Percentiles rank a stretch among this genome's conserved stretches.
Evolutionary conservation across 352 stramenopile species (phyloP).

Genomic region (Phytophthora colocasiae): DNA sequence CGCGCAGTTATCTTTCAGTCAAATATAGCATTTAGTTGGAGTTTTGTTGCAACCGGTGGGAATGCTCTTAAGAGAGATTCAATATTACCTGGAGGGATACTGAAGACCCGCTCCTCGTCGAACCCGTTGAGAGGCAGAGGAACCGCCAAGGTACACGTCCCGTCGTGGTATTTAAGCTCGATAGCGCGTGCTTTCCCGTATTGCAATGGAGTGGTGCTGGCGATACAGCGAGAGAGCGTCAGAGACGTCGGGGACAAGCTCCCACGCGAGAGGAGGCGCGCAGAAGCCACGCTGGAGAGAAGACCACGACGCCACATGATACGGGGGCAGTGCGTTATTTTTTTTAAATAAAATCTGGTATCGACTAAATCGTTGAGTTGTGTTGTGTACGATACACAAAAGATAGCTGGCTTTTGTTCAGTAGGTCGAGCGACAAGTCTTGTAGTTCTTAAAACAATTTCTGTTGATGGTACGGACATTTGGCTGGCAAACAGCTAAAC

Average conservation of each 20-base stretch:
- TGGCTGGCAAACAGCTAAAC: too few relatives aligned
- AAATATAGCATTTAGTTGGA: too few relatives aligned
- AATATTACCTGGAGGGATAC: conserved; percentile 60
- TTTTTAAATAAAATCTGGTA: background rate
- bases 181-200: conserved; percentile 50
- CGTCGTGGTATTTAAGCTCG: conserved; percentile 85
- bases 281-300: conserved; percentile 14
- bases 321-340: background rate
- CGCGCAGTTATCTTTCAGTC: too few relatives aligned
- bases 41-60: too few relatives aligned
- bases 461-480: too few relatives aligned
- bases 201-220: conserved; percentile 25
- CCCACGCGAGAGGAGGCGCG: conserved; percentile 9
- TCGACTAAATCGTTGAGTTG: conserved; percentile 16
- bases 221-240: conserved; percentile 14
- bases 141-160: conserved; percentile 75
- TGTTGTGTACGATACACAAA: background rate
- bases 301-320: conserved; percentile 27
- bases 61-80: too few relatives aligned
- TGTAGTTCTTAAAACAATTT: too few relatives aligned
- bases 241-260: background rate
- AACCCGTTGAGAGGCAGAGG: conserved; percentile 81
- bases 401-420: too few relatives aligned
- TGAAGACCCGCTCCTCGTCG: conserved; percentile 84
- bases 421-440: too few relatives aligned